phyloP scores from a whole-genome alignment of 257 asterid genomes.

The Solanum rostratum region DNA sequence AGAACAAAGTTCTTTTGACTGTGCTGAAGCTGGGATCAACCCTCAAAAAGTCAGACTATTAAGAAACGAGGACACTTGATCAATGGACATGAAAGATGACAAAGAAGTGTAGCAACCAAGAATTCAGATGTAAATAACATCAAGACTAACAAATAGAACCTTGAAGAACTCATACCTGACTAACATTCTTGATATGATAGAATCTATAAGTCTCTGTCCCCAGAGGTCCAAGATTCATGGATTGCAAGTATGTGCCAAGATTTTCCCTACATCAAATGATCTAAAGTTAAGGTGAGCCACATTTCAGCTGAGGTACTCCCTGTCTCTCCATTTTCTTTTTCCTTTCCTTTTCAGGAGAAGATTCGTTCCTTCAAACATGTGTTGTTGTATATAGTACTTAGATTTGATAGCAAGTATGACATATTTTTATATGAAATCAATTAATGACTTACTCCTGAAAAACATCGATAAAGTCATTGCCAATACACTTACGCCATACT shows the following conservation, averaged over 20 bases:
- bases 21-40: not conserved
- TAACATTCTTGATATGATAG: conserved; percentile 61
- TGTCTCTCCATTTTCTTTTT: not conserved
- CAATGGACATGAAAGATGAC: not conserved
- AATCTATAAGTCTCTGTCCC: conserved; percentile 38
- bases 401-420: not conserved
- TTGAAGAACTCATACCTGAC: conserved; percentile 47
- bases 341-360: not conserved
- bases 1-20: not conserved
- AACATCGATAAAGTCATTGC: not conserved
- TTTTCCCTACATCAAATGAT: conserved; percentile 44
- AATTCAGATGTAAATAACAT: not conserved
- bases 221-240: conserved; percentile 23
- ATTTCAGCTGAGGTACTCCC: not conserved
- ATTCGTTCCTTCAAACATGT: not conserved
- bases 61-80: not conserved
- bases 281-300: not conserved
- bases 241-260: conserved; percentile 34
- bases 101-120: not conserved
- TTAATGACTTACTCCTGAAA: not conserved
- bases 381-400: not conserved
- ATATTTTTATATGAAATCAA: not conserved
- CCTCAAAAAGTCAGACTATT: not conserved
- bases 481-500: not conserved
- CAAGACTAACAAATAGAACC: not conserved